These are phyloP conservation scores for Aureobasidium sp. DNA, from an alignment of 2,329 filamentous ascomycete genomes.

Conservation along the genomic window DNA sequence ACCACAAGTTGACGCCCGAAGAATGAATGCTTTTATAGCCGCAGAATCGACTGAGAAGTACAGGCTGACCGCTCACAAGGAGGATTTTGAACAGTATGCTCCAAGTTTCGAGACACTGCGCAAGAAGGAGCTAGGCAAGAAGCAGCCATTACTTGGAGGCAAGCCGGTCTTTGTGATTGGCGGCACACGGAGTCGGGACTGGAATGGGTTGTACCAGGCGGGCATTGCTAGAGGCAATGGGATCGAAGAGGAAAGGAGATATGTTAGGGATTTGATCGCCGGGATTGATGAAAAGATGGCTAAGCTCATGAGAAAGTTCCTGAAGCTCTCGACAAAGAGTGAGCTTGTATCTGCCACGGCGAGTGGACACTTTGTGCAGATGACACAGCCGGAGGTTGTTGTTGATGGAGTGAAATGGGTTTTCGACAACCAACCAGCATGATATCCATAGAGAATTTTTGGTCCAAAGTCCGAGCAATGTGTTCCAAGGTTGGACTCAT, in stretches of 20 bases:
- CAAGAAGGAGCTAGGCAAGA: slow-evolving; percentile 23
- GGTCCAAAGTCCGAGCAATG: no score
- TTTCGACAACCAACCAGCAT: not conserved
- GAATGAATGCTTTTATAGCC: not conserved
- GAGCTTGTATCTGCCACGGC: slow-evolving; percentile 24
- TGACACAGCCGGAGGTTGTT: slow-evolving; percentile 30
- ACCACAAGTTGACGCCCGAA: not conserved
- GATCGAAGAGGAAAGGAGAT: slow-evolving; percentile 21
- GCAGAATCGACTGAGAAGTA: not conserved
- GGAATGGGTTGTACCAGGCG: slow-evolving; percentile 25
- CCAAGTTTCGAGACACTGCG: slow-evolving; percentile 24
- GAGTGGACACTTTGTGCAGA: slow-evolving; percentile 31
- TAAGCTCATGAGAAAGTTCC: slow-evolving; percentile 23
- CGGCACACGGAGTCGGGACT: slow-evolving; percentile 24
- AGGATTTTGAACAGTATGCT: slow-evolving; percentile 17
- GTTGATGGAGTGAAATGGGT: slow-evolving; percentile 30
- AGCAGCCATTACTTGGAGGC: slow-evolving; percentile 20
- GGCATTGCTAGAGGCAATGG: slow-evolving; percentile 29
- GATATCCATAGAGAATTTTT: no score
- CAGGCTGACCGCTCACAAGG: not conserved
- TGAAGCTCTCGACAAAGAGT: slow-evolving; percentile 25
- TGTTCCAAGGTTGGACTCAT: no score
- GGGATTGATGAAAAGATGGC: slow-evolving; percentile 24
- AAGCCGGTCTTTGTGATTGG: slow-evolving; percentile 23
- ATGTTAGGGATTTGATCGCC: slow-evolving; percentile 24